Evolutionary conservation across 192 early-diverging fungal species (phyloP).

Genomic region (Linnemannia exigua): DNA sequence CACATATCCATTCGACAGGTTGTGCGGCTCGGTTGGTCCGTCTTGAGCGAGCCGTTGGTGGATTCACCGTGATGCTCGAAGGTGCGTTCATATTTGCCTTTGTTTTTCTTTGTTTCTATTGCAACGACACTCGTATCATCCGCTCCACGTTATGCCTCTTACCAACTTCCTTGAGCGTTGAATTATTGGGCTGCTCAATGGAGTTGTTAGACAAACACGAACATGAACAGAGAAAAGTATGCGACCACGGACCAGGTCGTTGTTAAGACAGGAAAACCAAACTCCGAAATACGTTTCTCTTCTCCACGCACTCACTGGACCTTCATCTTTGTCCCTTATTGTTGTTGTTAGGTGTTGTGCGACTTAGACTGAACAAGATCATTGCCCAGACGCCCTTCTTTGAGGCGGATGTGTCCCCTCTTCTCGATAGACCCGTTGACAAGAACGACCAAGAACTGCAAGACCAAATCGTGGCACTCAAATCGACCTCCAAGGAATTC

Average conservation of each 20-base stretch:
- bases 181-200: not conserved
- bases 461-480: constrained; percentile 63
- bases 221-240: not conserved
- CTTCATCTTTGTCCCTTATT: not conserved
- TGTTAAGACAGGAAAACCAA: constrained; percentile 4
- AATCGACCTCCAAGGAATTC: constrained; percentile 61
- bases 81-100: constrained; percentile 47
- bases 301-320: not conserved
- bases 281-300: not conserved
- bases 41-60: constrained; percentile 69
- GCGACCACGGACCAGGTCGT: not conserved
- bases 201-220: not conserved
- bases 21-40: constrained; percentile 67
- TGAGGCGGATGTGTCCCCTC: constrained; percentile 61
- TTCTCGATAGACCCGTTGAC: constrained; percentile 58
- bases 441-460: constrained; percentile 67
- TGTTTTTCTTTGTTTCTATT: not conserved
- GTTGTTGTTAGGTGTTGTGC: not conserved
- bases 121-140: too few relatives aligned
- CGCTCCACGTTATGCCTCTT: not conserved
- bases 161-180: not conserved
- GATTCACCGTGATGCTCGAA: constrained; percentile 77
- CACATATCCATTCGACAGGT: constrained; percentile 57
- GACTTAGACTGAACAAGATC: constrained; percentile 15
- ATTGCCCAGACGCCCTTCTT: constrained; percentile 59